These are phyloP conservation scores for Beauveria brongniartii DNA, from an alignment of 2,329 filamentous ascomycete genomes.

Conservation along the genomic window DNA sequence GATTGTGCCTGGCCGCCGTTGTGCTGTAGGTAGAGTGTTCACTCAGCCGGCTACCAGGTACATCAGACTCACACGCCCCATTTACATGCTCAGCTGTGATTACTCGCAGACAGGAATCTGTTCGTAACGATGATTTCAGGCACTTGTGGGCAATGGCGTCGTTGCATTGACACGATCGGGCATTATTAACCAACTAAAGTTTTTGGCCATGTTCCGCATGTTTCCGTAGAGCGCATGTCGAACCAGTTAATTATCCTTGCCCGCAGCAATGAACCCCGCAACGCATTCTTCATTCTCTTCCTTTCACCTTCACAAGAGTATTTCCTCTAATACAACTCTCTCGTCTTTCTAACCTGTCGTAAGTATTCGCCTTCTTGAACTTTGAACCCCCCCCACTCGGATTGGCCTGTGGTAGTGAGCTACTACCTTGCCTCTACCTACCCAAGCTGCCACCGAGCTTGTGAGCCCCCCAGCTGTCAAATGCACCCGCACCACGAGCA, in stretches of 20 bases:
- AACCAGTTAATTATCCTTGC: background rate
- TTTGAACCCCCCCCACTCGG: background rate
- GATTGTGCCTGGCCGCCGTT: background rate
- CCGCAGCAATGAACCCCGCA: background rate
- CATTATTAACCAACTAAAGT: slow-evolving; percentile 1
- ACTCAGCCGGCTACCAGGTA: background rate
- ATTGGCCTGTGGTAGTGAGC: background rate
- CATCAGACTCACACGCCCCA: background rate
- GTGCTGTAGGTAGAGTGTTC: background rate
- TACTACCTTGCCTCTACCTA: background rate
- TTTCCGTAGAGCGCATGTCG: slow-evolving; percentile 7
- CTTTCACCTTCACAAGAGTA: background rate
- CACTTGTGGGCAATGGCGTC: background rate
- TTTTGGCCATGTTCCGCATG: slow-evolving; percentile 9
- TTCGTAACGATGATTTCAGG: background rate
- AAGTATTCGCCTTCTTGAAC: background rate
- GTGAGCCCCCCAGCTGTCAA: background rate
- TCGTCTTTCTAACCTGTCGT: background rate
- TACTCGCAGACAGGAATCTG: background rate
- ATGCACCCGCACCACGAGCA: background rate
- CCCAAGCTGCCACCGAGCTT: background rate
- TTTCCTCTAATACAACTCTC: background rate
- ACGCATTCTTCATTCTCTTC: background rate
- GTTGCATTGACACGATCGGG: background rate
- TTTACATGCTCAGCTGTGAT: background rate